Conservation (phyloP, 345 rosid species). For the Carallia brachiata region DNA sequence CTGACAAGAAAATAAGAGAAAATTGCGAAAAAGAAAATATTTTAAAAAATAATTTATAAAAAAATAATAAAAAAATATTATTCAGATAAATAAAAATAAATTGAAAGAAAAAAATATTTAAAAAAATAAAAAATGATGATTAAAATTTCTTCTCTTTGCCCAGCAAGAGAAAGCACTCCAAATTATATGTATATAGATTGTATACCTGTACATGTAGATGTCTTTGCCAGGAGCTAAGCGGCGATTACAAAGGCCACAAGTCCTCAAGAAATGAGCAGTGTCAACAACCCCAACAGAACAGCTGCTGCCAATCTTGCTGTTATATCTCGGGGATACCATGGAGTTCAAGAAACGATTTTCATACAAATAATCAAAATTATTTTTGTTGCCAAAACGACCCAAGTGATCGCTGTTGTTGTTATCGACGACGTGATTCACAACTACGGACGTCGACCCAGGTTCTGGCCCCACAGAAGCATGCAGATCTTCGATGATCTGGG, state of each 20-base stretch:
- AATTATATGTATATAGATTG: background rate
- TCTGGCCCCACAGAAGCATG: background rate
- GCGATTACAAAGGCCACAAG: constrained; percentile 72
- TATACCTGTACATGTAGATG: constrained; percentile 84
- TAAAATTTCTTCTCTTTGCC: background rate
- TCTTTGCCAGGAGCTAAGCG: constrained; percentile 66
- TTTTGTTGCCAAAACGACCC: background rate
- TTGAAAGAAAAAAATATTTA: background rate
- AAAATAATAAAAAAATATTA: background rate
- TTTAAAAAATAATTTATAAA: background rate
- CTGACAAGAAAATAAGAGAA: too few species aligned
- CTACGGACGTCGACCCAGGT: background rate
- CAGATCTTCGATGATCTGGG: constrained; percentile 11
- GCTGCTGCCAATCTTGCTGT: constrained; percentile 1
- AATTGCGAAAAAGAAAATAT: too few species aligned
- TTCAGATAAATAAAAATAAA: background rate
- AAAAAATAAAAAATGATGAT: background rate
- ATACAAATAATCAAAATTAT: constrained; percentile 1
- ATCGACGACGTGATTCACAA: background rate
- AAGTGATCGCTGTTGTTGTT: background rate
- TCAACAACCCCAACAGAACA: constrained; percentile 19
- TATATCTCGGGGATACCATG: constrained; percentile 48
- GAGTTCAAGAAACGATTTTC: constrained; percentile 36
- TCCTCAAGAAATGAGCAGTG: constrained; percentile 48
- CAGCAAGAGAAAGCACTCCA: too few species aligned